A percentile compares a stretch with the other conserved stretches of the same genome.
These are phyloP conservation scores for Symmetrospora coprosmae DNA, from an alignment of 768 basidiomycete species.

Conservation along the genomic window DNA sequence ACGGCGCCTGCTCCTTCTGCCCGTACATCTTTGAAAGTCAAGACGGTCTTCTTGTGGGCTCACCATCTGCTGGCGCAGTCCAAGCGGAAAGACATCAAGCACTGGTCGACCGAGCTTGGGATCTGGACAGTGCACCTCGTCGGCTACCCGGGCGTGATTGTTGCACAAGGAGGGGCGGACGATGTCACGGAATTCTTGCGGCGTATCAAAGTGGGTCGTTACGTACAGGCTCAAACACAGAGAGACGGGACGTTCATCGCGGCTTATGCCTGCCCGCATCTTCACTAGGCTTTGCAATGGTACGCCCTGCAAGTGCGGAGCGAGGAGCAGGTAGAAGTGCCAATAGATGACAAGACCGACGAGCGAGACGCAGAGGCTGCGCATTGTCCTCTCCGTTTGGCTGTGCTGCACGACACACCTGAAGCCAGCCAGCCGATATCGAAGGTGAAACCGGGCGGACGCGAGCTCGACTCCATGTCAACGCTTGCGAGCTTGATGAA, in stretches of 20 bases:
- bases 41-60: slow-evolving; percentile 22
- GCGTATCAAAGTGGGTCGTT: slow-evolving; percentile 23
- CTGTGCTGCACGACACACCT: too few species aligned
- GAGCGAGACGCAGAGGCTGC: too few species aligned
- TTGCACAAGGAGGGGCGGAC: slow-evolving; percentile 19
- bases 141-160: slow-evolving; percentile 29
- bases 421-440: not conserved
- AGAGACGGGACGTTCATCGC: not conserved
- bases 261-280: too few species aligned
- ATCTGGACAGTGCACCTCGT: slow-evolving; percentile 15
- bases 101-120: slow-evolving; percentile 24
- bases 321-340: too few species aligned
- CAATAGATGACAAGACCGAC: too few species aligned
- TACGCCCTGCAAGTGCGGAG: slow-evolving; percentile 29
- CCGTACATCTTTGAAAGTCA: not conserved
- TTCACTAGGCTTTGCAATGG: slow-evolving; percentile 30
- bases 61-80: slow-evolving; percentile 30
- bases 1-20: not conserved
- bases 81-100: slow-evolving; percentile 29
- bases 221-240: not conserved
- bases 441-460: slow-evolving; percentile 14
- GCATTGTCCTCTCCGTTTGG: too few species aligned
- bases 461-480: slow-evolving; percentile 26
- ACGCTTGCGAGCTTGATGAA: too few species aligned
- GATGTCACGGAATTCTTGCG: slow-evolving; percentile 26